These are phyloP conservation scores for Rhynchosporium secalis DNA, from an alignment of 2,329 filamentous ascomycete genomes.

Conservation along the genomic window DNA sequence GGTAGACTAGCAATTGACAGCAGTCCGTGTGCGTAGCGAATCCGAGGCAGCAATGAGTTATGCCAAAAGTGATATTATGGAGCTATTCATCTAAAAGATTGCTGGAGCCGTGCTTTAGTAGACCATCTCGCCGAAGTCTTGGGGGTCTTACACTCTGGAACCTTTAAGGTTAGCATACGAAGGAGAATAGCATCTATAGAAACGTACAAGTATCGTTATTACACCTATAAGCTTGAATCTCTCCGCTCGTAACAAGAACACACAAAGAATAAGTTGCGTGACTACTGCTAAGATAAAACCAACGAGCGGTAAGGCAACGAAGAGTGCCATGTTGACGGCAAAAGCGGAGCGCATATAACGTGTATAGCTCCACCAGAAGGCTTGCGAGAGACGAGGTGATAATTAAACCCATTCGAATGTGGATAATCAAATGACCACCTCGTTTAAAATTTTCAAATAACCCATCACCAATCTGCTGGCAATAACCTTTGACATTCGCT, in stretches of 20 bases:
- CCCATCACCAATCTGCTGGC: background rate
- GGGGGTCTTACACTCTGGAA: constrained; percentile 6
- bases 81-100: background rate
- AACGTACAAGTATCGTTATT: background rate
- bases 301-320: background rate
- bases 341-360: background rate
- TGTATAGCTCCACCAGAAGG: background rate
- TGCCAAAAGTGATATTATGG: constrained; percentile 7
- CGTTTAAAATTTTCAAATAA: background rate
- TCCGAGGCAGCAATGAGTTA: constrained; percentile 6
- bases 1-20: constrained; percentile 1
- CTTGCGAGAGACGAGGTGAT: background rate
- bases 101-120: background rate
- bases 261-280: background rate
- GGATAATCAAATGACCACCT: background rate
- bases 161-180: background rate
- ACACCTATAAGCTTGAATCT: constrained; percentile 32
- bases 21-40: constrained; percentile 8
- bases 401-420: background rate
- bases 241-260: background rate
- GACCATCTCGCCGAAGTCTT: constrained; percentile 4
- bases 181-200: background rate
- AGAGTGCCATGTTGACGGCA: background rate
- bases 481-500: background rate
- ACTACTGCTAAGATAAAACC: background rate